phyloP scores from a whole-genome alignment of 1,284 basidiomycete genomes.

The Malassezia dermatis region DNA sequence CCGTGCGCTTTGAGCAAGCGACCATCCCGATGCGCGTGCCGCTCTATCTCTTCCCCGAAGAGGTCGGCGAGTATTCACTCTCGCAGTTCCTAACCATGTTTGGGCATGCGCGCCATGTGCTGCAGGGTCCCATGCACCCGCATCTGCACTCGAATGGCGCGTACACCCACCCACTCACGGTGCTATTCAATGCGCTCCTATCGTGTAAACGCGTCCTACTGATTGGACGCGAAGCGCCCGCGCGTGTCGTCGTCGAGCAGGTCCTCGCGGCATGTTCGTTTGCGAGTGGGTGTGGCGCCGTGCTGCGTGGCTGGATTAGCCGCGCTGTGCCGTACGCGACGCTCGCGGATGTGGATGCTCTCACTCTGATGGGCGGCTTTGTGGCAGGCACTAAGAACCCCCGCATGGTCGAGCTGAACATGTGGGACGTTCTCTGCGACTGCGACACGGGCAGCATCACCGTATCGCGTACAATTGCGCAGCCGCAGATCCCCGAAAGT shows the following conservation, averaged over 20 bases:
- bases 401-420: conserved; percentile 72
- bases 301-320: conserved; percentile 67
- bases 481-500: not conserved
- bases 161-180: conserved; percentile 81
- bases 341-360: conserved; percentile 73
- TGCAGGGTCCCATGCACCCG: conserved; percentile 56
- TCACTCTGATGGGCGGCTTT: conserved; percentile 76
- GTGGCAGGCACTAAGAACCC: conserved; percentile 95
- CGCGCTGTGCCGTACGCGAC: conserved; percentile 88
- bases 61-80: conserved; percentile 95
- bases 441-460: conserved; percentile 59
- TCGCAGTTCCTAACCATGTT: conserved; percentile 82
- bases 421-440: conserved; percentile 87
- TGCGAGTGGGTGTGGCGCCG: conserved; percentile 73
- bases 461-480: not conserved
- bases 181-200: conserved; percentile 86
- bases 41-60: conserved; percentile 55
- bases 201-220: conserved; percentile 90
- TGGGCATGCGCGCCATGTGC: conserved; percentile 53
- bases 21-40: conserved; percentile 25
- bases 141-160: conserved; percentile 83
- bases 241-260: conserved; percentile 74
- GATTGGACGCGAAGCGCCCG: conserved; percentile 64
- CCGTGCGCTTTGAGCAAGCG: not conserved
- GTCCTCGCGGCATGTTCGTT: conserved; percentile 87